Evolutionary conservation across 352 stramenopile genomes (phyloP), one percentile per base, ranked within the genome.

Genomic region (Phytopythium oedochilum): DNA sequence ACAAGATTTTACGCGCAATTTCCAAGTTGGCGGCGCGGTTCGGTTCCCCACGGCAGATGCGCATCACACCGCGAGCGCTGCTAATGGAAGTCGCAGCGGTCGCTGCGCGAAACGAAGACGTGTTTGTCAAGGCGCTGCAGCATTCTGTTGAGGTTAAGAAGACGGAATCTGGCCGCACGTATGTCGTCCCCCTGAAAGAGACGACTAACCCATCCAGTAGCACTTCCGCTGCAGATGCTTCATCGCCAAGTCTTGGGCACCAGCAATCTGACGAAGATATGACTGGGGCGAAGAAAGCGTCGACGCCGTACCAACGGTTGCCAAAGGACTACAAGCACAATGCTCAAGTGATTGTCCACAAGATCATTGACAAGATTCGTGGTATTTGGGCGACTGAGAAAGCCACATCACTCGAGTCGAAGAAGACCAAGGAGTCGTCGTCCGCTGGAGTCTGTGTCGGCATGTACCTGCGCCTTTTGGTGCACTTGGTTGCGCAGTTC

Each of bases 1-100:
- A 93, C 14, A 93, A 90, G 52, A 92, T 96, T 66, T 48, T 70
- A 14, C 73, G 79, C 38, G 79, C 80, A 8, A 83, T 96, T 25
- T 73, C 71, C 3, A 96, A 96, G 59, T 53, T 96, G 36, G 73
- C 82, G 23, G 68, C 80, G 9, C 73, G 86, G 28, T 84, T 90
- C 50, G 83, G 83, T 10, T 64, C 83, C 25, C 78, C 78, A 25
- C 77, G 43, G 26, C 79, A 90, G 34, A 92, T 92, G 82, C 75
- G 86, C 5, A 92, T 94, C 44, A 92, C 78, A 0, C 86, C 84
- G 17, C 83, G 83, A 22, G 81, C 82, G 3, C 64, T 96, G 48
- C 70, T 96, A 20, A 92, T 83, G 57, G 86, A 96, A 35, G 66
- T 96, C 15, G 83, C 82, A 5, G 42, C 77, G 17, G 73, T 90